Conservation (phyloP, 2,329 filamentous ascomycete species). For the Rachicladosporium sp. region DNA sequence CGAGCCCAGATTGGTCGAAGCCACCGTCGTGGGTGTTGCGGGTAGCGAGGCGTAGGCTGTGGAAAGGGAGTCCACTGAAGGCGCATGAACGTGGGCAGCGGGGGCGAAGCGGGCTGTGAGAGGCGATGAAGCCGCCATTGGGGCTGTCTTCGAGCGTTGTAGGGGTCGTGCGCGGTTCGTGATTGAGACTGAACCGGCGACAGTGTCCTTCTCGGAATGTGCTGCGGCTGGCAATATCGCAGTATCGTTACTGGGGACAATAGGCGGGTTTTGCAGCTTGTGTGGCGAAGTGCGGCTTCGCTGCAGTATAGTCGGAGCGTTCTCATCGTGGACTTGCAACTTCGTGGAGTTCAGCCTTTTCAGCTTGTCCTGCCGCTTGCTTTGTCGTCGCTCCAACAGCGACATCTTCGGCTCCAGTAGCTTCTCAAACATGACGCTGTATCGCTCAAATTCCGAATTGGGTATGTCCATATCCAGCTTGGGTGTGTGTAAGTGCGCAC, state of each 20-base stretch:
- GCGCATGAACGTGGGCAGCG: no score
- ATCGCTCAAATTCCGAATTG: constrained; percentile 66
- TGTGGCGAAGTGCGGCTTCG: no score
- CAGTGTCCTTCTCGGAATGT: no score
- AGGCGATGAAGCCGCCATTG: neutral
- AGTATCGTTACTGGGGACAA: no score
- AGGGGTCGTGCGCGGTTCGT: constrained; percentile 1
- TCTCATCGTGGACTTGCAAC: neutral
- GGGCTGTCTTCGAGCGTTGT: constrained; percentile 4
- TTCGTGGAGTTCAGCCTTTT: neutral
- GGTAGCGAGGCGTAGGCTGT: no score
- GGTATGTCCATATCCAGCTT: constrained; percentile 68
- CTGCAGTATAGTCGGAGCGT: no score
- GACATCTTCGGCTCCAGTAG: constrained; percentile 43
- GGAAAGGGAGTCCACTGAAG: no score
- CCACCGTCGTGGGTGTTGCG: no score
- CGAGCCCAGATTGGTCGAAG: no score
- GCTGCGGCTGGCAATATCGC: no score
- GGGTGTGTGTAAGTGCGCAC: constrained; percentile 8
- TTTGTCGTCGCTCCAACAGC: constrained; percentile 20
- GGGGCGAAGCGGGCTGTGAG: constrained; percentile 1
- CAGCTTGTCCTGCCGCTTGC: constrained; percentile 3
- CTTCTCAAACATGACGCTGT: constrained; percentile 84
- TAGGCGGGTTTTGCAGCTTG: no score
- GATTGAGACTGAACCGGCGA: no score